Conservation (phyloP, 495 filamentous ascomycete genomes). For the Lichina pygmaea region DNA sequence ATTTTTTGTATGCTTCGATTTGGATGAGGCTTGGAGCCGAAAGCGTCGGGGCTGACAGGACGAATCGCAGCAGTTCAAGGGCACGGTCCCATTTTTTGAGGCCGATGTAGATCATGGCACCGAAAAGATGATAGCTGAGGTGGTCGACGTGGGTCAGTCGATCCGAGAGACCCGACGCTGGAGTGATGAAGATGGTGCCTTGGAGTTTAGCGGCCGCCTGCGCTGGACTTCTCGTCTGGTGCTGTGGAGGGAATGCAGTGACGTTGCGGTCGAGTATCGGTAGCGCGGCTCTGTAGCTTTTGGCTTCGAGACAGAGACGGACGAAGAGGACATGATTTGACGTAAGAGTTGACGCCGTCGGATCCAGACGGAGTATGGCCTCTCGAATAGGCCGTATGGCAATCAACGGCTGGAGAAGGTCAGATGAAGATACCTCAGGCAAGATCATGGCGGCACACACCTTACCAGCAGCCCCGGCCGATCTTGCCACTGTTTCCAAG, state of each 20-base stretch:
- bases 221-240: constrained; percentile 1
- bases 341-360: constrained; percentile 42
- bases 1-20: constrained; percentile 84
- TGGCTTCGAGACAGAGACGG: constrained; percentile 28
- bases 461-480: constrained; percentile 16
- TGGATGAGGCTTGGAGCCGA: constrained; percentile 42
- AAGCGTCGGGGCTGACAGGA: constrained; percentile 33
- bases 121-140: constrained; percentile 52
- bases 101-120: constrained; percentile 54
- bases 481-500: constrained; percentile 17
- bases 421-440: neutral
- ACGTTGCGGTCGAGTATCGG: constrained; percentile 42
- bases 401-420: constrained; percentile 21
- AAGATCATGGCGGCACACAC: constrained; percentile 9
- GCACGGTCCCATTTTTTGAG: constrained; percentile 47
- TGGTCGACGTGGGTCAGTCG: constrained; percentile 29
- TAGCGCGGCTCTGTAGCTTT: constrained; percentile 25
- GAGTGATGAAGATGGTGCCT: neutral
- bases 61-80: constrained; percentile 37
- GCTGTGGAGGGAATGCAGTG: constrained; percentile 29
- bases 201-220: neutral
- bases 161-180: constrained; percentile 22
- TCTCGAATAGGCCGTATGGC: constrained; percentile 31
- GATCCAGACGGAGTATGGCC: constrained; percentile 47
- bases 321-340: constrained; percentile 33